Base-by-base conservation (phyloP, 1,284 basidiomycete genomes). In the Microbotryum intermedium region DNA sequence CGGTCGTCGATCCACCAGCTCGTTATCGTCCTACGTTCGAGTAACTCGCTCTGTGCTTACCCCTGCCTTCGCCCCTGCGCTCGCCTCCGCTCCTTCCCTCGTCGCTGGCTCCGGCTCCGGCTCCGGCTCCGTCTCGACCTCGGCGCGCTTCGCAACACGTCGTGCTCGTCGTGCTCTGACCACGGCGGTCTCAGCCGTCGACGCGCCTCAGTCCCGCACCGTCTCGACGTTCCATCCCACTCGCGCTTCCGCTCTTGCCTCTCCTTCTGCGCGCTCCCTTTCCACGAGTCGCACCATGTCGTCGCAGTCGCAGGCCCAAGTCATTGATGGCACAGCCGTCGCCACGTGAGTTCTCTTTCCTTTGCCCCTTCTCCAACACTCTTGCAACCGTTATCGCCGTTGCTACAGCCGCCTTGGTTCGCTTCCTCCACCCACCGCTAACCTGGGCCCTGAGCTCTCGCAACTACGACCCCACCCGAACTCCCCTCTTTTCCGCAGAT, bases 301-400 rank as follows among this genome's bases (percentile, higher is more conserved):
- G 42, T 53, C 28, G 60, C 63, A n/a, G 42, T 53, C 28, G 60
- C 6, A 48, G 21, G 73, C 73, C 47, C 70, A 81, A 70, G 74
- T 87, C 71, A 91, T 98, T 73, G 90, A 97, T 72, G 94, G 94
- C 30, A 90, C 82, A 55, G 83, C 83, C 50, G 79, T 94, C 65
- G 90, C 94, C 70, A 90, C 89, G 92, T 93, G 72, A 66, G 81
- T 89, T 90, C 71, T 84, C 82, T 2, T 75, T 81, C n/a, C 78
- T 86, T 28, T 80, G 89, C 26, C 75, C 89, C 46, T 85, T 87
- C 1, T 11, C 20, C 16, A 23, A 21, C 11, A 4, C 50, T 25
- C 50, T 11, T n/a, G 50, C 20, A 46, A 7, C 49, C 16, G 6
- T 25, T n/a, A 13, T 42, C 44, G 34, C 10, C n/a, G 18, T 39